Base-by-base conservation (phyloP, 2,329 filamentous ascomycete species). In the Aureobasidium lini region DNA sequence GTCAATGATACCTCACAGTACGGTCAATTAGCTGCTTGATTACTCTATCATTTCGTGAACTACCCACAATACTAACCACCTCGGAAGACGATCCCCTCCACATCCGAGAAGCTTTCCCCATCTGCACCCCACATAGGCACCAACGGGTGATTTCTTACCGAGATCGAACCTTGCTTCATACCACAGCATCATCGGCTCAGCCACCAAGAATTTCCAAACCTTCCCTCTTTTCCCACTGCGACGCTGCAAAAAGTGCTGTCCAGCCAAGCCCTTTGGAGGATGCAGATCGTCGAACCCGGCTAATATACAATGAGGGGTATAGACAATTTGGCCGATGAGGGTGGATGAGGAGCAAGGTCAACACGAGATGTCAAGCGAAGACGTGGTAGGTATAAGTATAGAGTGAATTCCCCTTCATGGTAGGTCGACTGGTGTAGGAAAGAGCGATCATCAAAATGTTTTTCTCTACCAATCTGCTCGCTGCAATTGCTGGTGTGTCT, bases 221-320 rank as follows among this genome's bases (percentile, higher is more conserved):
- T 50, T 39, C n/a, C 34, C 8, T 2, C 11, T 15, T 39, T 15
- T 39, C 34, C 9, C 36, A 16, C 34, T 50, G 47, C 47, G 28
- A 49, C 47, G 29, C 29, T 32, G n/a, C 13, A 3, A 23, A 48
- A 23, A 23, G 23, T 23, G 23, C 23, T 34, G 28, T 16, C 6
- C 34, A 40, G 48, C 48, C 48, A 52, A 52, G 48, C 6, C 28
- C 23, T n/a, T 34, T 32, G 39, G n/a, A 54, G 39, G 28, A 54
- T 54, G 50, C 50, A 54, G 50, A 54, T 54, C 50, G 6, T 43
- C 50, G 37, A 28, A 11, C 23, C 32, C 50, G 50, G 50, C 29
- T 54, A 54, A 54, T 54, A 34, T 54, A 37, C n/a, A 54, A 54
- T 13, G 50, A 54, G 50, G 50, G 50, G 50, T 54, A 54, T 43